These are phyloP conservation scores for Leptoxyphium fumago DNA, from an alignment of 2,329 filamentous ascomycete genomes.

Conservation along the genomic window DNA sequence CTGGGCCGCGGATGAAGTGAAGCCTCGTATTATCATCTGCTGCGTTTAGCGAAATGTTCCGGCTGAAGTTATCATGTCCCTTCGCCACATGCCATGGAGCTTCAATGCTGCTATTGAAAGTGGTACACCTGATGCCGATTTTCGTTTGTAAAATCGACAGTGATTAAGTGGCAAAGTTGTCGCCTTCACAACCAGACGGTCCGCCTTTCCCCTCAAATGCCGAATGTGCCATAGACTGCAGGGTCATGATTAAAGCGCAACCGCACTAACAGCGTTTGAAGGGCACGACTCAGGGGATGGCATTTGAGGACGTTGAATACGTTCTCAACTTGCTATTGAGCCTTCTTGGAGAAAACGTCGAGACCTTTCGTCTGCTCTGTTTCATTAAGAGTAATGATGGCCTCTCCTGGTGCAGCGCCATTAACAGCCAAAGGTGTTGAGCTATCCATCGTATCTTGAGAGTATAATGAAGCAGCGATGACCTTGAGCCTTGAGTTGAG, in stretches of 20 bases:
- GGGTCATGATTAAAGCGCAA: not conserved
- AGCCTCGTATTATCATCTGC: not conserved
- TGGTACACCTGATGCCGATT: not conserved
- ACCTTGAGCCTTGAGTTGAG: not conserved
- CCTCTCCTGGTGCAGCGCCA: not conserved
- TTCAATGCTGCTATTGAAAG: not conserved
- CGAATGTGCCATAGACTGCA: not conserved
- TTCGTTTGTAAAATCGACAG: not conserved
- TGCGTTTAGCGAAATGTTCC: not conserved
- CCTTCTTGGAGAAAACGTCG: not conserved
- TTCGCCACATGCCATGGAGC: not conserved
- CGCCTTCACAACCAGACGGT: not conserved
- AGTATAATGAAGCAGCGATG: not conserved
- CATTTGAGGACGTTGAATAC: not conserved
- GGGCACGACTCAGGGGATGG: not conserved
- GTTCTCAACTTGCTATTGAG: not conserved
- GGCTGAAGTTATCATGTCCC: not conserved
- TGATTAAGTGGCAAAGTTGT: not conserved
- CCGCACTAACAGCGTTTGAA: not conserved
- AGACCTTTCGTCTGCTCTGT: not conserved
- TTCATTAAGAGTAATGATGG: not conserved
- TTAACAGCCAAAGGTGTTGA: not conserved
- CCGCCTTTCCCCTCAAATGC: not conserved
- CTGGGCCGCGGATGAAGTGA: slow-evolving; percentile 70
- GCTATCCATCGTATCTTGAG: not conserved